Evolutionary conservation across 2,329 filamentous ascomycete genomes (phyloP).

Genomic region (Xylaria sp.): DNA sequence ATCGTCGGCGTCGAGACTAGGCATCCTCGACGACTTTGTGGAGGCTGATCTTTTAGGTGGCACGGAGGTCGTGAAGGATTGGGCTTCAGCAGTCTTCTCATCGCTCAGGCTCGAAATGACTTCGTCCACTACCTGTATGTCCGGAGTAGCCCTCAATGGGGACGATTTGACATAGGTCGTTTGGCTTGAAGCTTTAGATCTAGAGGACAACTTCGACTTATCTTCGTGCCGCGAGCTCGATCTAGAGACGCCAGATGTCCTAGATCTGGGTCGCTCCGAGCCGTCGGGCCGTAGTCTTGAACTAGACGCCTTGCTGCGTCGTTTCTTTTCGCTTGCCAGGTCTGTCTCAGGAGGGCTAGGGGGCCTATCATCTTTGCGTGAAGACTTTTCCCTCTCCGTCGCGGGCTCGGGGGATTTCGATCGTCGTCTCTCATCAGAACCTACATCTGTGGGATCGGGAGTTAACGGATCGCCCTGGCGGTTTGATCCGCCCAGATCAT

Average conservation of each 20-base stretch:
- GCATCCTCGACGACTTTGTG: constrained; percentile 46
- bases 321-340: constrained; percentile 60
- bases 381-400: constrained; percentile 55
- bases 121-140: constrained; percentile 45
- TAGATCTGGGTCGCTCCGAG: constrained; percentile 57
- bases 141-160: constrained; percentile 48
- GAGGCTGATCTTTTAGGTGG: constrained; percentile 52
- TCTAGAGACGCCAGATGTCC: constrained; percentile 57
- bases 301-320: constrained; percentile 50
- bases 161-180: constrained; percentile 62
- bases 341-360: constrained; percentile 74
- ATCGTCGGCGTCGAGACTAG: constrained; percentile 58
- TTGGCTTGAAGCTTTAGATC: constrained; percentile 69
- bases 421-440: constrained; percentile 60
- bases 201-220: constrained; percentile 63
- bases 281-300: constrained; percentile 55
- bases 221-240: constrained; percentile 61
- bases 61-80: constrained; percentile 51
- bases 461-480: constrained; percentile 64
- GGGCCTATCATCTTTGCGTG: constrained; percentile 61
- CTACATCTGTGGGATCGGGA: constrained; percentile 77
- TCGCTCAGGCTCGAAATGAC: constrained; percentile 49
- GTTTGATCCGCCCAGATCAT: constrained; percentile 56
- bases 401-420: constrained; percentile 61
- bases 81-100: constrained; percentile 48